Evolutionary conservation across 768 basidiomycete species (phyloP).

Genomic region (Galerina sulciceps): DNA sequence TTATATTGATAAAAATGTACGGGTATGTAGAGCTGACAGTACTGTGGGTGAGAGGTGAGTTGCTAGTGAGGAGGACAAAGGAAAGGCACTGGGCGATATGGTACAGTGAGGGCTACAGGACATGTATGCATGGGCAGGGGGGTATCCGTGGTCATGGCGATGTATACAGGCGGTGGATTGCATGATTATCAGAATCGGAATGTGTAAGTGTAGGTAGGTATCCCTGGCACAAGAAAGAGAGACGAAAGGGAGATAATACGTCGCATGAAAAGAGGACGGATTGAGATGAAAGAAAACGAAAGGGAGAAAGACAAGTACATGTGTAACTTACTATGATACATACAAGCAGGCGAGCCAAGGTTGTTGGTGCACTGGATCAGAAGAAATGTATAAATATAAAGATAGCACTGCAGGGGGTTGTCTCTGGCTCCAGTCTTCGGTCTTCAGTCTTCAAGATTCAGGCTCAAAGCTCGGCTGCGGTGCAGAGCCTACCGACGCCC

Average conservation of each 20-base stretch:
- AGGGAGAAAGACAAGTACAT: background rate
- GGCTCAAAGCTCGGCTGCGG: too few species aligned
- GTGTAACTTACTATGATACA: background rate
- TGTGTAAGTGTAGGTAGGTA: background rate
- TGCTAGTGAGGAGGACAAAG: background rate
- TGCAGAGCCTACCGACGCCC: constrained; percentile 1
- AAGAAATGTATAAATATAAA: too few species aligned
- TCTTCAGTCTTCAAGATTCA: too few species aligned
- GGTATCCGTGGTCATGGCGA: background rate
- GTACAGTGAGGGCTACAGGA: background rate
- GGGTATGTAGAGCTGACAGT: too few species aligned
- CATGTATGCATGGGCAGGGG: background rate
- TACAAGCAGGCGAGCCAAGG: too few species aligned
- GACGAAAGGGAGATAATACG: background rate
- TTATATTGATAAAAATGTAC: too few species aligned
- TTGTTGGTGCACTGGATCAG: too few species aligned
- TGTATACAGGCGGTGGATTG: background rate
- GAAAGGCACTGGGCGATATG: background rate
- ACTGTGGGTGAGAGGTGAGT: too few species aligned
- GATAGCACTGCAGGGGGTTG: too few species aligned
- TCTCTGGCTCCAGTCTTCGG: too few species aligned
- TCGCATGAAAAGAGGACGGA: background rate
- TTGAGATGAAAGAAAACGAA: background rate
- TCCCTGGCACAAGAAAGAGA: background rate
- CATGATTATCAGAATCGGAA: constrained; percentile 3